A percentile compares a stretch with the other conserved stretches of the same genome.
These are phyloP conservation scores for Solanum ossicruentum DNA, from an alignment of 257 asterid species.

Conservation along the genomic window DNA sequence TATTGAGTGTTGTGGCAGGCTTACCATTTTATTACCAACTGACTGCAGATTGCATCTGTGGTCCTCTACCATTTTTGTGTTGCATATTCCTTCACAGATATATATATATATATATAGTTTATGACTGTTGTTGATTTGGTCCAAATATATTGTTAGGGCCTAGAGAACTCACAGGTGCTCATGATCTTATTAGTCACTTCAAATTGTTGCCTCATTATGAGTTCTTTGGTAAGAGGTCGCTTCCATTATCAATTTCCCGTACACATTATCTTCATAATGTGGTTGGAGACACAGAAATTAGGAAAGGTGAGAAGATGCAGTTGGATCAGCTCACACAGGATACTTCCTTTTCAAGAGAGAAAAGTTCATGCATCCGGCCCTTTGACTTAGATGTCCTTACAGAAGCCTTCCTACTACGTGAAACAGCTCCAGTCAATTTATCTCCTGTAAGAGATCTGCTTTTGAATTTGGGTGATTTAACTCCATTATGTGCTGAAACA, in stretches of 20 bases:
- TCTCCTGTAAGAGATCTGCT: constrained; percentile 49
- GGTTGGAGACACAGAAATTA: constrained; percentile 90
- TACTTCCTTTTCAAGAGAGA: constrained; percentile 48
- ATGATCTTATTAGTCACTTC: constrained; percentile 80
- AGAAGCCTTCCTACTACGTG: constrained; percentile 85
- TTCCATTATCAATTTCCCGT: constrained; percentile 75
- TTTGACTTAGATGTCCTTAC: constrained; percentile 64
- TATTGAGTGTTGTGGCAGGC: background rate
- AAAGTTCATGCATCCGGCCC: constrained; percentile 53
- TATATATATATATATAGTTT: background rate
- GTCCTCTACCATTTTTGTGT: background rate
- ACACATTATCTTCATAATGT: constrained; percentile 90
- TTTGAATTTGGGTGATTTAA: constrained; percentile 8
- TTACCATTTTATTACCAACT: background rate
- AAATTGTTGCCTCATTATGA: constrained; percentile 77
- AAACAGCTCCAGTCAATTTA: constrained; percentile 65
- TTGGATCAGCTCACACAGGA: constrained; percentile 72
- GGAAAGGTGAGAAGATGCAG: constrained; percentile 96
- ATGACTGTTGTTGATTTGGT: constrained; percentile 7
- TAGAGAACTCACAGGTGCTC: constrained; percentile 92
- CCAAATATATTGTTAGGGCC: constrained; percentile 50
- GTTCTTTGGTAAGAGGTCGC: constrained; percentile 88
- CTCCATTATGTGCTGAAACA: background rate
- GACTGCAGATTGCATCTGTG: background rate
- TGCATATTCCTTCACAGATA: constrained; percentile 1